phyloP scores from a whole-genome alignment of 495 filamentous ascomycete species.

The Aspergillus nidulans region DNA sequence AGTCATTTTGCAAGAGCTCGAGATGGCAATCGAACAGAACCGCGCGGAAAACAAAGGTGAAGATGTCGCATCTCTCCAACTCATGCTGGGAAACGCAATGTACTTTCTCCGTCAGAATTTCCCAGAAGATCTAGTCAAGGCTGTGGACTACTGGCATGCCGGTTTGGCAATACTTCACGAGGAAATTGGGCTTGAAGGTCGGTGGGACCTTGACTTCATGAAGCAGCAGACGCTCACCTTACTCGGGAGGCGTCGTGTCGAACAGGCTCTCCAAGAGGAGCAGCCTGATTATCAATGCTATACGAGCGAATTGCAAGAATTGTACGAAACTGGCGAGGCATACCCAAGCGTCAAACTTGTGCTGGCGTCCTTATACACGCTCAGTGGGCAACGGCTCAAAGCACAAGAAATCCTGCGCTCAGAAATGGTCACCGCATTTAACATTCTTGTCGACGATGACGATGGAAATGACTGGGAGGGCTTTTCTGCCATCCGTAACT shows the following conservation, averaged over 20 bases:
- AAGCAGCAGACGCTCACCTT: background rate
- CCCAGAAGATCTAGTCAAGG: background rate
- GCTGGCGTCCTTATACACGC: slow-evolving; percentile 8
- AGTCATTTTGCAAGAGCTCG: background rate
- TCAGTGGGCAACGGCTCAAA: background rate
- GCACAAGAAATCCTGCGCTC: slow-evolving; percentile 7
- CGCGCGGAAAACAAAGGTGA: slow-evolving; percentile 1
- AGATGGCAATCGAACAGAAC: slow-evolving; percentile 4
- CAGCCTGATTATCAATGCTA: background rate
- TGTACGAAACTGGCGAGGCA: background rate
- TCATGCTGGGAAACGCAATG: slow-evolving; percentile 2
- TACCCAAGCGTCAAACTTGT: background rate
- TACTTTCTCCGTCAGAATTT: slow-evolving; percentile 1
- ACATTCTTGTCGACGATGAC: slow-evolving; percentile 11
- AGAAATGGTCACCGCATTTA: slow-evolving; percentile 8
- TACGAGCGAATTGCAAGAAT: background rate
- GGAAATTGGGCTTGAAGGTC: background rate
- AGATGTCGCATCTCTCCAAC: background rate
- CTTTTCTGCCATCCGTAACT: background rate
- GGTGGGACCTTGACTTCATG: background rate
- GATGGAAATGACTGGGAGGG: slow-evolving; percentile 4
- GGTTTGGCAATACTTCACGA: background rate
- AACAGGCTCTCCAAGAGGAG: background rate
- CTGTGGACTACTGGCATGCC: slow-evolving; percentile 2
- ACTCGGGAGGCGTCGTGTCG: background rate